Evolutionary conservation across 2,329 filamentous ascomycete species (phyloP).

Genomic region (Fusarium sp.): DNA sequence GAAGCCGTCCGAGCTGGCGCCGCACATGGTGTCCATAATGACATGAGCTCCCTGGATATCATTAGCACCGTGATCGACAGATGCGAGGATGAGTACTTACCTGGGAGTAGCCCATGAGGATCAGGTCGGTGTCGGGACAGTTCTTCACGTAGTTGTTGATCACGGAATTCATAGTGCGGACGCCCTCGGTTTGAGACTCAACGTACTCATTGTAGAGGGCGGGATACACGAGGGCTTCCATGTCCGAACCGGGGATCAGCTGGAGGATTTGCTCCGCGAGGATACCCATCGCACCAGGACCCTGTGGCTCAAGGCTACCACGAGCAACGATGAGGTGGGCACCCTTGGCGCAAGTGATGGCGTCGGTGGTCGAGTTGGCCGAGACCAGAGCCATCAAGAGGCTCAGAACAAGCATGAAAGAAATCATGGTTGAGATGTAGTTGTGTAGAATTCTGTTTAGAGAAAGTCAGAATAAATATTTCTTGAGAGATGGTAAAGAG

Average conservation of each 20-base stretch:
- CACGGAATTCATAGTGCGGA: constrained; percentile 9
- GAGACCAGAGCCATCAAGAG: constrained; percentile 9
- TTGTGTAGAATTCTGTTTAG: neutral
- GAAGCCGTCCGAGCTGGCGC: constrained; percentile 24
- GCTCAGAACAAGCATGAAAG: constrained; percentile 1
- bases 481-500: neutral
- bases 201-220: constrained; percentile 34
- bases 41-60: constrained; percentile 22
- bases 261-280: constrained; percentile 18
- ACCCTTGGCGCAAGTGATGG: constrained; percentile 22
- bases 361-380: neutral
- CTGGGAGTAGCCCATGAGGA: constrained; percentile 39
- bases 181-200: constrained; percentile 33
- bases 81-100: neutral
- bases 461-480: neutral
- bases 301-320: constrained; percentile 34
- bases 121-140: constrained; percentile 31
- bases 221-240: constrained; percentile 38
- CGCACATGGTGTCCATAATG: constrained; percentile 21
- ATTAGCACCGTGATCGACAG: neutral
- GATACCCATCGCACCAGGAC: constrained; percentile 31
- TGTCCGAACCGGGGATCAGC: constrained; percentile 28
- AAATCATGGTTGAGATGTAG: constrained; percentile 11
- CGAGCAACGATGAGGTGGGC: constrained; percentile 40
- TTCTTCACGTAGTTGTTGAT: constrained; percentile 20